phyloP scores from a whole-genome alignment of 331 rosid species.

The Dryas integrifolia region DNA sequence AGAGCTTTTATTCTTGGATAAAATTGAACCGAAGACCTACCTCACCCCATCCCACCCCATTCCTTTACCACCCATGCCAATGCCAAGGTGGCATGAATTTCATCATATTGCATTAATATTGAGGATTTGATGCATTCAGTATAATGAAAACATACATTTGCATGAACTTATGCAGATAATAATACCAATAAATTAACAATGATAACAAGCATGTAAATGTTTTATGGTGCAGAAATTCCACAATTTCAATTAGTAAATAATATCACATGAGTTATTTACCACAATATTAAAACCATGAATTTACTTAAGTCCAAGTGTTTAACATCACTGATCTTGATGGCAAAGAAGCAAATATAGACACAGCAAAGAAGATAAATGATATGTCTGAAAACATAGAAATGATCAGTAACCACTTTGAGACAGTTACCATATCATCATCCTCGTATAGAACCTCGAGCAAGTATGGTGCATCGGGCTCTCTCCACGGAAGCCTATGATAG shows the following conservation, averaged over 20 bases:
- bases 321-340: not conserved
- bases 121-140: not conserved
- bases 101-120: too few relatives aligned
- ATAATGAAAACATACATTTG: not conserved
- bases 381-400: not conserved
- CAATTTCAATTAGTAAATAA: not conserved
- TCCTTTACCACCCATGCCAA: not conserved
- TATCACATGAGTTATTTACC: not conserved
- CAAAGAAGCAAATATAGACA: conserved; percentile 14
- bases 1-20: not conserved
- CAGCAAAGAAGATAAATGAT: not conserved
- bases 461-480: conserved; percentile 77
- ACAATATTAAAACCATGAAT: not conserved
- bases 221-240: not conserved
- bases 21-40: not conserved
- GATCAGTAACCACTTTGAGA: conserved; percentile 2
- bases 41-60: not conserved
- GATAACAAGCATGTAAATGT: not conserved
- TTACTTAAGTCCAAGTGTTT: not conserved
- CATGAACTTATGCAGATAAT: not conserved
- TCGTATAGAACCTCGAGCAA: conserved; percentile 59
- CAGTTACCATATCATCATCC: conserved; percentile 70
- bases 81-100: not conserved
- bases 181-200: not conserved
- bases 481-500: conserved; percentile 87